Conservation (phyloP, 202 grass and related monocot genomes). For the Zoysia matrella region DNA sequence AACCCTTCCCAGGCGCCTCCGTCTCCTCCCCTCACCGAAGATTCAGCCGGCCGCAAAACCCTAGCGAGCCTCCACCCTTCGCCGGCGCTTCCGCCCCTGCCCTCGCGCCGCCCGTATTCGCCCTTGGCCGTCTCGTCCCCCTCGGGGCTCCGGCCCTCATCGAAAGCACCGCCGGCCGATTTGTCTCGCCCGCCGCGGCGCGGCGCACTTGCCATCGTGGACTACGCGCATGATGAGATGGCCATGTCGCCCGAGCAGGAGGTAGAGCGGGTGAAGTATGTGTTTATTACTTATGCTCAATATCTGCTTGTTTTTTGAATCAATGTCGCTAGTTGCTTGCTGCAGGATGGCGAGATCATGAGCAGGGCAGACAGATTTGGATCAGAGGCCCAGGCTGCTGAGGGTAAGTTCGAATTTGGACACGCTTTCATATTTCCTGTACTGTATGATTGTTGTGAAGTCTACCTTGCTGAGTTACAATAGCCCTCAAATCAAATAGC, state of each 20-base stretch:
- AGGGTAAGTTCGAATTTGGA: slow-evolving; percentile 37
- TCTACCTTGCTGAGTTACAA: not conserved
- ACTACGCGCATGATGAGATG: slow-evolving; percentile 51
- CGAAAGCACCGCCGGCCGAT: slow-evolving; percentile 39
- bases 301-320: slow-evolving; percentile 27
- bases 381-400: slow-evolving; percentile 33
- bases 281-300: slow-evolving; percentile 20
- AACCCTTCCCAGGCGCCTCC: slow-evolving; percentile 27
- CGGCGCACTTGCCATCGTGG: slow-evolving; percentile 55
- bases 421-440: not conserved
- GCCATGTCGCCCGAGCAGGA: slow-evolving; percentile 80
- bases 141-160: slow-evolving; percentile 38
- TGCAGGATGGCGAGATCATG: slow-evolving; percentile 70
- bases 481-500: slow-evolving; percentile 7
- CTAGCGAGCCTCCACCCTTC: slow-evolving; percentile 55
- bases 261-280: slow-evolving; percentile 51
- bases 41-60: slow-evolving; percentile 41
- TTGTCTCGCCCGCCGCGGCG: slow-evolving; percentile 43
- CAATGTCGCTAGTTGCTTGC: slow-evolving; percentile 36
- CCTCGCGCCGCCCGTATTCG: slow-evolving; percentile 41
- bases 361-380: slow-evolving; percentile 13
- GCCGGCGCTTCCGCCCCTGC: slow-evolving; percentile 49
- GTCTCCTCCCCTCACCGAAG: slow-evolving; percentile 43
- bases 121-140: slow-evolving; percentile 36
- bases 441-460: not conserved